A percentile compares a stretch with the other conserved stretches of the same genome.
phyloP scores from a whole-genome alignment of 345 rosid genomes.

The Pistacia integerrima region DNA sequence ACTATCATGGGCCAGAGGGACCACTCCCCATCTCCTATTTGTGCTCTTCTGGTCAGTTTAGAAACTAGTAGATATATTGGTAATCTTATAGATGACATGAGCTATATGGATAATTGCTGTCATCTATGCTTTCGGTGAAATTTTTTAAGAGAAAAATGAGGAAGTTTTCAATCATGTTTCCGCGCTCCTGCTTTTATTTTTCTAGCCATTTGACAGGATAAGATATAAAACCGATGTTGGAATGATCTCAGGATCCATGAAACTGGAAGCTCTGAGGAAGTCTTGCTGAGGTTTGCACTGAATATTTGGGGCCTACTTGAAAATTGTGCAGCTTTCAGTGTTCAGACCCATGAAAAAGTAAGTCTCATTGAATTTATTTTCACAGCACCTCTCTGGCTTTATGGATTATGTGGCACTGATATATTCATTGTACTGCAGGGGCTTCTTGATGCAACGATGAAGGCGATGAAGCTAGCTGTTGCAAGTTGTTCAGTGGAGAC shows the following conservation, averaged over 20 bases:
- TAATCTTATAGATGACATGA: background rate
- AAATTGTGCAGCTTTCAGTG: constrained; percentile 33
- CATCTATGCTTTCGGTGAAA: background rate
- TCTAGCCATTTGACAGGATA: background rate
- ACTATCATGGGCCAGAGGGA: background rate
- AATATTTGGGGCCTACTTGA: constrained; percentile 74
- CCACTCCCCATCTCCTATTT: background rate
- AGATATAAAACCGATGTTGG: constrained; percentile 8
- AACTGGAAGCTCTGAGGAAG: constrained; percentile 62
- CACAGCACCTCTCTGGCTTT: background rate
- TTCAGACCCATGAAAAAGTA: constrained; percentile 44
- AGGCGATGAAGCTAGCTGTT: constrained; percentile 65
- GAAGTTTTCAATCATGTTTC: background rate
- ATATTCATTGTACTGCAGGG: constrained; percentile 43
- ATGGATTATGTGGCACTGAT: constrained; percentile 2
- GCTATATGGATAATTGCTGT: background rate
- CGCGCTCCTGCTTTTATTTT: background rate
- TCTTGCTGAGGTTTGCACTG: constrained; percentile 48
- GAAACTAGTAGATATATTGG: background rate
- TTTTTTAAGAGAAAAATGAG: background rate
- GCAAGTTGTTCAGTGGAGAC: constrained; percentile 63
- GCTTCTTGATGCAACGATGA: constrained; percentile 67
- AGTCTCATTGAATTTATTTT: constrained; percentile 25
- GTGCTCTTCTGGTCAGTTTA: background rate
- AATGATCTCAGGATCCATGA: constrained; percentile 54